Evolutionary conservation across 257 asterid species (phyloP).

Genomic region (Primulina tabacum): DNA sequence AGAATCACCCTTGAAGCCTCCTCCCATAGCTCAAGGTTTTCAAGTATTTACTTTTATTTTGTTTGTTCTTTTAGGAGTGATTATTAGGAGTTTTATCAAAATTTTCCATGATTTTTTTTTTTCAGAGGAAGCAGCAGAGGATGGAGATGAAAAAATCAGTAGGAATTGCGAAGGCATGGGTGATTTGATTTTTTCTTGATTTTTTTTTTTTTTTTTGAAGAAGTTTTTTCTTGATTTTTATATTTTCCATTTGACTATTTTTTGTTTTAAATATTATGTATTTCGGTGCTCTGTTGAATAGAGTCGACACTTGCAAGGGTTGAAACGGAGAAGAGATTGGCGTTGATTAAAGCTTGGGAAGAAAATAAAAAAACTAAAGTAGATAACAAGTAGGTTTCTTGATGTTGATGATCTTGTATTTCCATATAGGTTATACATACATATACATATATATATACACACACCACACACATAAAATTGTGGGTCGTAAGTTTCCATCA

Average conservation of each 20-base stretch:
- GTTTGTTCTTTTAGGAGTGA: background rate
- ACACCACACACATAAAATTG: too few relatives aligned
- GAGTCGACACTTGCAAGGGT: slow-evolving; percentile 35
- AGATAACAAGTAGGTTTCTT: slow-evolving; percentile 44
- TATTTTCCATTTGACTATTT: too few relatives aligned
- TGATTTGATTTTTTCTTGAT: background rate
- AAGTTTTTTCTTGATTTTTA: background rate
- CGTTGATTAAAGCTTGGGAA: slow-evolving; percentile 74
- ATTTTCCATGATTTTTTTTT: background rate
- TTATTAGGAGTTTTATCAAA: background rate
- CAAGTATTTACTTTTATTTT: background rate
- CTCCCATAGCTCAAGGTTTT: slow-evolving; percentile 20
- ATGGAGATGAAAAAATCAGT: slow-evolving; percentile 19
- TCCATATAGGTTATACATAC: too few relatives aligned
- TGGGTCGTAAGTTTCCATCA: too few relatives aligned
- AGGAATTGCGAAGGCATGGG: slow-evolving; percentile 31
- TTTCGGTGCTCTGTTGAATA: too few relatives aligned
- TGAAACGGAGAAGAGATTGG: slow-evolving; percentile 46
- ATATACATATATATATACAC: too few relatives aligned
- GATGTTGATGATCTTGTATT: background rate
- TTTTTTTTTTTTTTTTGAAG: background rate
- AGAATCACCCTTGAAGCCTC: slow-evolving; percentile 16
- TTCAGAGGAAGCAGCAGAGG: slow-evolving; percentile 27
- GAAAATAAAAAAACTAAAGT: slow-evolving; percentile 58
- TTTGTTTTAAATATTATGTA: too few relatives aligned